These are phyloP conservation scores for Leccinum fibrillosum DNA, from an alignment of 768 basidiomycete species.

Conservation along the genomic window DNA sequence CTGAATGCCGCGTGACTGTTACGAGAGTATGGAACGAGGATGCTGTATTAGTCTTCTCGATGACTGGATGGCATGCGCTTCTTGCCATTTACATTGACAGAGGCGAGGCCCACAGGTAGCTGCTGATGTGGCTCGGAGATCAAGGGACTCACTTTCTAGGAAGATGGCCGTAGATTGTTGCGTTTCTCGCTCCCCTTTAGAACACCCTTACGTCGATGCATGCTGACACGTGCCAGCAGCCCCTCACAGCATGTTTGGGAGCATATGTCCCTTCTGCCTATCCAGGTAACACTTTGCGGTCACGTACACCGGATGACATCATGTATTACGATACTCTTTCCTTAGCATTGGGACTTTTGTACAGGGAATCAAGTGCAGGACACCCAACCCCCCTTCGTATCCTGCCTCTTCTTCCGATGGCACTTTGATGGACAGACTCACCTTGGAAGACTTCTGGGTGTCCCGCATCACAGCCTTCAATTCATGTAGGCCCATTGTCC, in stretches of 20 bases:
- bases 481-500: slow-evolving; percentile 1
- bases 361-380: not conserved
- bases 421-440: slow-evolving; percentile 6
- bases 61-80: not conserved
- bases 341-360: not conserved
- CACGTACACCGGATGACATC: not conserved
- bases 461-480: slow-evolving; percentile 10
- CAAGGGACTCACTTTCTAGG: not conserved
- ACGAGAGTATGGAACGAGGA: not conserved
- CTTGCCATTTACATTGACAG: not conserved
- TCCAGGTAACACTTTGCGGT: slow-evolving; percentile 1
- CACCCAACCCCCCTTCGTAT: not conserved
- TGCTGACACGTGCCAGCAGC: not conserved
- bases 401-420: not conserved
- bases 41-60: not conserved
- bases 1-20: not conserved
- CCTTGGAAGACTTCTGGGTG: slow-evolving; percentile 7
- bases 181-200: not conserved
- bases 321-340: not conserved
- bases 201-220: not conserved
- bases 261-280: not conserved
- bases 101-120: not conserved
- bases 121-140: not conserved
- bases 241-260: not conserved
- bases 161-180: not conserved